Percentiles rank a stretch among this genome's conserved stretches.
Evolutionary conservation across 2,329 filamentous ascomycete genomes (phyloP).

Genomic region (Phaeomoniella chlamydospora): DNA sequence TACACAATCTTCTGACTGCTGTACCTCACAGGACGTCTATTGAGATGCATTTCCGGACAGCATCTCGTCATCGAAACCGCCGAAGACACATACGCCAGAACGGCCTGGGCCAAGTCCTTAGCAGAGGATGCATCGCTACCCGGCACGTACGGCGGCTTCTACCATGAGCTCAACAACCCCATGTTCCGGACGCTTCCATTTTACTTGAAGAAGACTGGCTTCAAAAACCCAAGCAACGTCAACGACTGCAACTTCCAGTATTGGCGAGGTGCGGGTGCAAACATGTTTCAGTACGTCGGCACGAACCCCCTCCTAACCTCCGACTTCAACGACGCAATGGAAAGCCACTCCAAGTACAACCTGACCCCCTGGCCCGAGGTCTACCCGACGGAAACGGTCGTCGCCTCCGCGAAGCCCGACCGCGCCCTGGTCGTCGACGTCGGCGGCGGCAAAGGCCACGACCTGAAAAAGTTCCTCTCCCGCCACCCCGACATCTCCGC

Average conservation of each 20-base stretch:
- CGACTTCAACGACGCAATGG: conserved; percentile 12
- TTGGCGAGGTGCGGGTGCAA: conserved; percentile 13
- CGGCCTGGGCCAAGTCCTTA: neutral
- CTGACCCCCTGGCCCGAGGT: neutral
- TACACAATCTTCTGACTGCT: conserved; percentile 1
- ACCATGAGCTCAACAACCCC: neutral
- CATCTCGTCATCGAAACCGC: neutral
- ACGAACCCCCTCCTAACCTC: conserved; percentile 8
- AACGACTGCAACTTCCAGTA: conserved; percentile 13
- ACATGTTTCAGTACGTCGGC: conserved; percentile 15
- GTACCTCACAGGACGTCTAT: conserved; percentile 2
- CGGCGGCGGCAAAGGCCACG: conserved; percentile 12
- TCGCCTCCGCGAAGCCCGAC: neutral
- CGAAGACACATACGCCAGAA: neutral
- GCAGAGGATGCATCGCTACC: neutral
- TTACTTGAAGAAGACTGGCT: conserved; percentile 14
- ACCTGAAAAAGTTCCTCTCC: conserved; percentile 8
- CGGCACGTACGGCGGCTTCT: neutral
- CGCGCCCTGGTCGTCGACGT: conserved; percentile 14
- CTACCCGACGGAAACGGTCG: conserved; percentile 2
- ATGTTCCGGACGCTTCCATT: neutral
- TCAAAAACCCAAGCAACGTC: conserved; percentile 13
- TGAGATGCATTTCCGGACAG: neutral
- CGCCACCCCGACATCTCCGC: conserved; percentile 4
- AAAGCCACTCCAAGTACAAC: neutral